phyloP scores from a whole-genome alignment of 305 asterid genomes.

The Solanum chacoense region DNA sequence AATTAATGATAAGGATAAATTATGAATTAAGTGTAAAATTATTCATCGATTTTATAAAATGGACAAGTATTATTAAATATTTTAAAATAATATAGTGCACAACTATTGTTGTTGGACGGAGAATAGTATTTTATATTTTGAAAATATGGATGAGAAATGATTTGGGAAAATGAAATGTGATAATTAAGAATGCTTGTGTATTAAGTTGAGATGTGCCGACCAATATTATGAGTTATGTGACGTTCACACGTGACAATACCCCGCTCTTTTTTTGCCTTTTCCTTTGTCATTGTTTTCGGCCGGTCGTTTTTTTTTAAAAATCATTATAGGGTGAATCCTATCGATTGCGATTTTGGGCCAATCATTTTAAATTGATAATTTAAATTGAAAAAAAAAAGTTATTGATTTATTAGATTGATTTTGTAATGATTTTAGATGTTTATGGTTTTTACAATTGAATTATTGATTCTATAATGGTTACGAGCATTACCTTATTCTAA shows the following conservation, averaged over 20 bases:
- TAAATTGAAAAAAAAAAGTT: no score
- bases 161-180: not conserved
- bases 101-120: fast-evolving
- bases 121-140: not conserved
- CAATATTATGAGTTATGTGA: slow-evolving; percentile 23
- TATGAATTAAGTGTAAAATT: no score
- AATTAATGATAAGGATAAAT: no score
- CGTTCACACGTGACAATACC: slow-evolving; percentile 24
- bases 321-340: not conserved
- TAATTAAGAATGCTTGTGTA: slow-evolving; percentile 11
- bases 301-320: slow-evolving; percentile 6
- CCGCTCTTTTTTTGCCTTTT: slow-evolving; percentile 8
- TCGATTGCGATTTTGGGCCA: not conserved
- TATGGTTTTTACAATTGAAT: not conserved
- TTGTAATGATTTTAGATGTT: not conserved
- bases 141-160: not conserved
- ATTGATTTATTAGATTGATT: no score
- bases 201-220: slow-evolving; percentile 28
- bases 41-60: fast-evolving
- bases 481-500: not conserved
- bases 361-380: no score
- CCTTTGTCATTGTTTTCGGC: slow-evolving; percentile 18
- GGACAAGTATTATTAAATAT: fast-evolving
- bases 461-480: not conserved
- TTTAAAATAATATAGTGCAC: no score